These are phyloP conservation scores for Yamadazyma diospyri DNA, from an alignment of 1,139 yeast genomes.

Conservation along the genomic window DNA sequence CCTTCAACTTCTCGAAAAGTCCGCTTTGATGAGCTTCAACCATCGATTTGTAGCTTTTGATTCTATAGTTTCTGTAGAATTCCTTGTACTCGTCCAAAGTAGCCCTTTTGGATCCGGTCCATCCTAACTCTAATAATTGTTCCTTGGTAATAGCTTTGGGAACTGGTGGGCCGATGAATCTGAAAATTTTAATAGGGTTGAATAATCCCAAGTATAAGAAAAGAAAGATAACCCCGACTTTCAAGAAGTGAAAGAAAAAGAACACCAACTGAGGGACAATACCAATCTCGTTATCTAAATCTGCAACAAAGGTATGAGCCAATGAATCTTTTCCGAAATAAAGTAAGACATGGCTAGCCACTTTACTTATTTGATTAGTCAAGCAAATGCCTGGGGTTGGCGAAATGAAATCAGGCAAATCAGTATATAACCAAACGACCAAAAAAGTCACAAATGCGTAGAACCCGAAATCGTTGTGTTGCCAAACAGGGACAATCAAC, in stretches of 20 bases:
- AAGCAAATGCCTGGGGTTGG: conserved; percentile 92
- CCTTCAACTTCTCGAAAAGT: conserved; percentile 53
- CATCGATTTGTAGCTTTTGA: conserved; percentile 72
- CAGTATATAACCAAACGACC: conserved; percentile 81
- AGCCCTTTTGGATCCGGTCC: conserved; percentile 88
- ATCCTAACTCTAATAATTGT: conserved; percentile 66
- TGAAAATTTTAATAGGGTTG: conserved; percentile 56
- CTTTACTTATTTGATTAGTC: conserved; percentile 48
- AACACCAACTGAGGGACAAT: conserved; percentile 60
- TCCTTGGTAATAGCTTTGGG: conserved; percentile 46
- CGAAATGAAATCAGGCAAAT: conserved; percentile 80
- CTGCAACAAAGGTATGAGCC: conserved; percentile 48
- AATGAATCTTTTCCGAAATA: conserved; percentile 29
- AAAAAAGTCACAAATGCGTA: conserved; percentile 45
- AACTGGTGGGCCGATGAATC: conserved; percentile 26
- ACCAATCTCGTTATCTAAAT: conserved; percentile 36
- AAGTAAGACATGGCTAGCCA: conserved; percentile 33
- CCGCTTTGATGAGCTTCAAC: conserved; percentile 78
- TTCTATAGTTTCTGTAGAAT: conserved; percentile 59
- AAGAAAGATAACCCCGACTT: conserved; percentile 53
- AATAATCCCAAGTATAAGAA: conserved; percentile 65
- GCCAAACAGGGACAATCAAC: conserved; percentile 80
- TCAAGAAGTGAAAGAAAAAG: conserved; percentile 67
- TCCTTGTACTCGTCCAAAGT: conserved; percentile 70
- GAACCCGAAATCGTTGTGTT: conserved; percentile 48